Evolutionary conservation across 2,329 filamentous ascomycete genomes (phyloP).

Genomic region (Thelonectria discophora): DNA sequence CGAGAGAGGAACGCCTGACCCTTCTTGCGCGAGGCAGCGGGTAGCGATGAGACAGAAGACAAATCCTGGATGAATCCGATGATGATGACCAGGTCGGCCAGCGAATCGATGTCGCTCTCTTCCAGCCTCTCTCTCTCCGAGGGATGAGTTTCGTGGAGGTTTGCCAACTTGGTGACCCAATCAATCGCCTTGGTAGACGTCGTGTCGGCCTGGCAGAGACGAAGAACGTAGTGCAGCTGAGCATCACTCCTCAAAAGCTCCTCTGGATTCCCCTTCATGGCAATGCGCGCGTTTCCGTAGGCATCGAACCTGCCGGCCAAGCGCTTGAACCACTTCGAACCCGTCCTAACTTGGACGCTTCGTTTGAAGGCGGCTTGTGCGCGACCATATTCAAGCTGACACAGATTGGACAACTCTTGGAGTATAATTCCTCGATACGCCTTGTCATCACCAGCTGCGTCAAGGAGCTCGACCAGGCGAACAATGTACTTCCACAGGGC

Average conservation of each 20-base stretch:
- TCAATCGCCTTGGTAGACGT: conserved; percentile 47
- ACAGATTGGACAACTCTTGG: conserved; percentile 57
- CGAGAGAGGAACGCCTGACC: conserved; percentile 49
- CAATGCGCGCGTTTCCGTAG: conserved; percentile 47
- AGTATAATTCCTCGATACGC: conserved; percentile 47
- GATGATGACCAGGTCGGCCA: conserved; percentile 51
- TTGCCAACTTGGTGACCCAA: conserved; percentile 53
- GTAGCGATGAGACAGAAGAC: conserved; percentile 46
- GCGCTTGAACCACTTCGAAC: conserved; percentile 54
- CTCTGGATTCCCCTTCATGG: conserved; percentile 53
- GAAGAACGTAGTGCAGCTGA: conserved; percentile 55
- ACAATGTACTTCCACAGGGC: conserved; percentile 54
- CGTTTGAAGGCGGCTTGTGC: conserved; percentile 52
- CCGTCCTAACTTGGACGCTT: conserved; percentile 47
- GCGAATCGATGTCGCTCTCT: conserved; percentile 46
- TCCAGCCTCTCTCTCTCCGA: conserved; percentile 46
- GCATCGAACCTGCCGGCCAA: conserved; percentile 48
- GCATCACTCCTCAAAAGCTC: conserved; percentile 49
- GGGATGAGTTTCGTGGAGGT: conserved; percentile 48
- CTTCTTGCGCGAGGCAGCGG: conserved; percentile 51
- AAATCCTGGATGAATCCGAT: conserved; percentile 53
- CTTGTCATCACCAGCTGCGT: conserved; percentile 41
- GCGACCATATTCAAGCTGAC: conserved; percentile 54
- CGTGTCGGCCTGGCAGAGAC: conserved; percentile 53
- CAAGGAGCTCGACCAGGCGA: conserved; percentile 48